Evolutionary conservation across 148 eudicot species (phyloP).

Genomic region (Tetragonia tetragonoides): DNA sequence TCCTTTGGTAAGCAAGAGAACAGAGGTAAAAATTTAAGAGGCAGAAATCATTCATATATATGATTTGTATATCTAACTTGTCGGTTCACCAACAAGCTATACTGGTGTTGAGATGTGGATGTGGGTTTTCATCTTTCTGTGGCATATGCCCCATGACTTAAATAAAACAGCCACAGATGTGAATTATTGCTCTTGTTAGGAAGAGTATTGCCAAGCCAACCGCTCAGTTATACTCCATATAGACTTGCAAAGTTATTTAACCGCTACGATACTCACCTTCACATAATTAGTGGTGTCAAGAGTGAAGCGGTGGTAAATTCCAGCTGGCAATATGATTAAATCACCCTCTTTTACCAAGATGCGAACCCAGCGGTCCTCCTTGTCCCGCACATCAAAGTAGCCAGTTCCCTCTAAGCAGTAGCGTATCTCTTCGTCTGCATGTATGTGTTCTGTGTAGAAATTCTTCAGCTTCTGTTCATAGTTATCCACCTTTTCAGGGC

Average conservation of each 20-base stretch:
- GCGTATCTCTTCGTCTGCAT: conserved; percentile 89
- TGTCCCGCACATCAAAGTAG: conserved; percentile 87
- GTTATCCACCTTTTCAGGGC: conserved; percentile 89
- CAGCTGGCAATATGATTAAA: conserved; percentile 81
- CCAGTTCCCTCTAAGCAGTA: conserved; percentile 92
- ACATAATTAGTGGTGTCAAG: conserved; percentile 78
- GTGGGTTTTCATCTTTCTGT: too few species aligned
- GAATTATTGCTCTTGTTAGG: too few species aligned
- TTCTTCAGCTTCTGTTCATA: conserved; percentile 88
- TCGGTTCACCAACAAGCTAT: too few species aligned
- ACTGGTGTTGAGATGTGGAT: too few species aligned
- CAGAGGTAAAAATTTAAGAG: too few species aligned
- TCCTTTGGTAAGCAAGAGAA: too few species aligned
- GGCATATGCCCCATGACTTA: too few species aligned
- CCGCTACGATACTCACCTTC: conserved; percentile 46
- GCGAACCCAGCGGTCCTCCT: conserved; percentile 87
- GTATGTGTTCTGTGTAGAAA: conserved; percentile 90
- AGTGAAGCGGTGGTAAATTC: conserved; percentile 94
- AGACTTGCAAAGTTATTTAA: background rate
- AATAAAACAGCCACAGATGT: too few species aligned
- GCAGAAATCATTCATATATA: too few species aligned
- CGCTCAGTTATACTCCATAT: background rate
- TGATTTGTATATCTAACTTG: too few species aligned
- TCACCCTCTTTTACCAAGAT: conserved; percentile 76
- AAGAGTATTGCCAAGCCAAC: background rate